Conservation (phyloP, 75 land plant species). For the Picea glauca region DNA sequence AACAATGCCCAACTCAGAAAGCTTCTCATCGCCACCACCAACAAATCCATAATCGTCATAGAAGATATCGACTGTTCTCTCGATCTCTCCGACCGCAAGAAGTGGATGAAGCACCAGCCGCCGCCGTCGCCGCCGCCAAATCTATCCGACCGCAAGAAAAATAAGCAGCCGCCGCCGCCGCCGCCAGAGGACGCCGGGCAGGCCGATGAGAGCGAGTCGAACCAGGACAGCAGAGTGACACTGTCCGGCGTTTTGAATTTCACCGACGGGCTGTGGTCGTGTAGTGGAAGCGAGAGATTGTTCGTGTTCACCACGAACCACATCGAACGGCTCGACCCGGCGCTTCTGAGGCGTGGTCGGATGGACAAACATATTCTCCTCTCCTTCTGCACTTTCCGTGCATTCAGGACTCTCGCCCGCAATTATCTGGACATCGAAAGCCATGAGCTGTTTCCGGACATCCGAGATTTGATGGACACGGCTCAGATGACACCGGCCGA, state of each 20-base stretch:
- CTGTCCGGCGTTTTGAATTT: slow-evolving; percentile 34
- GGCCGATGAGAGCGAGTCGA: neutral
- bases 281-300: slow-evolving; percentile 31
- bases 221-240: slow-evolving; percentile 21
- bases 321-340: slow-evolving; percentile 32
- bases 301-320: slow-evolving; percentile 42
- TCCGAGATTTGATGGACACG: neutral
- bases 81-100: neutral
- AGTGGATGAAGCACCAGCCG: neutral
- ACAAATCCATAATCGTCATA: neutral
- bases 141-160: neutral
- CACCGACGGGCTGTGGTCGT: slow-evolving; percentile 19
- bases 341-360: slow-evolving; percentile 16
- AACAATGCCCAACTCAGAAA: neutral
- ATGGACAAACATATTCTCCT: slow-evolving; percentile 16
- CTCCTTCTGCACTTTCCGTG: slow-evolving; percentile 16
- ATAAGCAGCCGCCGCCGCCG: neutral
- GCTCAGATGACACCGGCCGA: neutral
- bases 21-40: neutral
- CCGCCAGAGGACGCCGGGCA: neutral
- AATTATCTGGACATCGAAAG: slow-evolving; percentile 24
- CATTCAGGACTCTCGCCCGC: slow-evolving; percentile 21
- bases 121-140: neutral
- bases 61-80: neutral
- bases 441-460: slow-evolving; percentile 12